Percentiles rank a stretch among this genome's conserved stretches.
Conservation (phyloP, 169 alveolate genomes). For the Theileria equi region DNA sequence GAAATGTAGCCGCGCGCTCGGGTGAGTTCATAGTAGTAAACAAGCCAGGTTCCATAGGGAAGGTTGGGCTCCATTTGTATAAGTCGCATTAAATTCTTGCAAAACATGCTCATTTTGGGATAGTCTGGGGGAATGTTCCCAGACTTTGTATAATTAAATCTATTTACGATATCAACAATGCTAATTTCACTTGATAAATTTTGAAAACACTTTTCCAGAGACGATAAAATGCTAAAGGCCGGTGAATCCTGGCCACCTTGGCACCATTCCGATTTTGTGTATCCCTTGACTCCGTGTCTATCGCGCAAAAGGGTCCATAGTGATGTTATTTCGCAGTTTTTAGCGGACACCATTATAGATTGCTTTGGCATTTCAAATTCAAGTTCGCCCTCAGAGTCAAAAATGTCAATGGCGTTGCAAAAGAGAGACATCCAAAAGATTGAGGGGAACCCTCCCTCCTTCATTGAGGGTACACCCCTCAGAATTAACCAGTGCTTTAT, state of each 20-base stretch:
- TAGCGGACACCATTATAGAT: no score
- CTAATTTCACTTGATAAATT: constrained; percentile 23
- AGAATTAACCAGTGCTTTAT: constrained; percentile 80
- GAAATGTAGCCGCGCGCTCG: constrained; percentile 61
- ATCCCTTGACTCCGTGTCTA: neutral
- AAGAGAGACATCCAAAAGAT: constrained; percentile 85
- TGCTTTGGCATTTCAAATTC: neutral
- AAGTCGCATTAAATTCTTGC: constrained; percentile 44
- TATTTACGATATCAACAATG: constrained; percentile 46
- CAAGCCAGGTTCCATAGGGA: constrained; percentile 87
- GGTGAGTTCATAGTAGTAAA: constrained; percentile 81
- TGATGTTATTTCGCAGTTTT: neutral
- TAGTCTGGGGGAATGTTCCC: constrained; percentile 6
- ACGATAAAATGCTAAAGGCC: constrained; percentile 9
- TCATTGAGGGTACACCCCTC: constrained; percentile 83
- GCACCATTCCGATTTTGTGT: constrained; percentile 3
- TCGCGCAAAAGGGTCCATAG: neutral
- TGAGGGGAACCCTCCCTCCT: constrained; percentile 89
- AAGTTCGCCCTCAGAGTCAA: neutral
- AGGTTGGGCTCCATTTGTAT: constrained; percentile 84
- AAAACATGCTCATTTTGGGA: constrained; percentile 35
- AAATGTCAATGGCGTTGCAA: constrained; percentile 48
- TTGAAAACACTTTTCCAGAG: constrained; percentile 47
- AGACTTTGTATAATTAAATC: constrained; percentile 4
- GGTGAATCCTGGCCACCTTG: constrained; percentile 10